Evolutionary conservation across 202 grass and related monocot species (phyloP).

Genomic region (Schoenoplectus triqueter): DNA sequence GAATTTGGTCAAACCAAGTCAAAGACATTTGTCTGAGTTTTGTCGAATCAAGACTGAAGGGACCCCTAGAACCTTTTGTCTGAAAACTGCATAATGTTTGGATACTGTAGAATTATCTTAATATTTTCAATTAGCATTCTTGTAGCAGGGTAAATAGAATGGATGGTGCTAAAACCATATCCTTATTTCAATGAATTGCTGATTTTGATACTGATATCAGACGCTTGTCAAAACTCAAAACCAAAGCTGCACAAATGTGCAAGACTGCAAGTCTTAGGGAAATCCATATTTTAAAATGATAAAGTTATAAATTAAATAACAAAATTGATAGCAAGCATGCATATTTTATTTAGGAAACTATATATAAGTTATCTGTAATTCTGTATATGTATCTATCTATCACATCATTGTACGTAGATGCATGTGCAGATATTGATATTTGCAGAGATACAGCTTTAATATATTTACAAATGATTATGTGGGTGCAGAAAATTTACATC

Average conservation of each 20-base stretch:
- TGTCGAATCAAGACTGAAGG: background rate
- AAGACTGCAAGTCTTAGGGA: too few species aligned
- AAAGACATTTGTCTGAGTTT: too few species aligned
- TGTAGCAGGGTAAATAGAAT: background rate
- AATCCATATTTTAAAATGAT: too few species aligned
- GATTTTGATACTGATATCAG: background rate
- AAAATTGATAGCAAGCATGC: too few species aligned
- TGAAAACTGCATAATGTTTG: background rate
- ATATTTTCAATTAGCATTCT: background rate
- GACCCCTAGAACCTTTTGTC: background rate
- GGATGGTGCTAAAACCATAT: background rate
- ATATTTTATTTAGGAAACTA: too few species aligned
- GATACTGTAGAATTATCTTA: background rate
- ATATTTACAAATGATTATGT: background rate
- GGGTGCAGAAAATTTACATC: background rate
- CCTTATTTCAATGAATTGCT: background rate
- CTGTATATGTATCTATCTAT: background rate
- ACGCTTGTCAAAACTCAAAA: background rate
- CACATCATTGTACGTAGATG: background rate
- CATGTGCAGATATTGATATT: background rate
- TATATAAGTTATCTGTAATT: background rate
- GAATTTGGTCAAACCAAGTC: background rate
- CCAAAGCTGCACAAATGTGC: background rate
- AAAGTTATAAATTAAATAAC: too few species aligned
- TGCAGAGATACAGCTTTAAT: background rate